phyloP scores from a whole-genome alignment of 768 basidiomycete genomes.

The Boletus rufocinnamomeus region DNA sequence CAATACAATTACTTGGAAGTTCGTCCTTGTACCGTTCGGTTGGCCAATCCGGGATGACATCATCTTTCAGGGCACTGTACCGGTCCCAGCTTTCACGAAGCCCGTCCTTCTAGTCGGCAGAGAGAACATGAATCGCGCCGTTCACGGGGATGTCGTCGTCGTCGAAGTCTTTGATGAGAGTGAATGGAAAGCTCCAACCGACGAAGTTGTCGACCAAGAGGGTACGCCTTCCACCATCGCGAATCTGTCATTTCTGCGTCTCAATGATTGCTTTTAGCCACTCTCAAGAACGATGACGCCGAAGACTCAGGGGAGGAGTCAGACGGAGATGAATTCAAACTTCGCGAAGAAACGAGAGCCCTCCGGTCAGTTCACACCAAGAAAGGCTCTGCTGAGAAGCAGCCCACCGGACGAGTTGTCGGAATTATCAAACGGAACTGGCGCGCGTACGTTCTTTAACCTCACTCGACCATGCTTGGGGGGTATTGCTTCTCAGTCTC shows the following conservation, averaged over 20 bases:
- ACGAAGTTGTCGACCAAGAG: constrained; percentile 95
- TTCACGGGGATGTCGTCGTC: constrained; percentile 90
- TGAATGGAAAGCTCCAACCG: constrained; percentile 90
- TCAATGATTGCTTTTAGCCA: constrained; percentile 47
- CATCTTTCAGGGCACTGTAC: constrained; percentile 70
- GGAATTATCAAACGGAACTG: constrained; percentile 95
- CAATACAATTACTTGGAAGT: constrained; percentile 96
- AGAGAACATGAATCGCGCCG: constrained; percentile 94
- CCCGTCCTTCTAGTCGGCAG: constrained; percentile 84
- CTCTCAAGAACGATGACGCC: constrained; percentile 84
- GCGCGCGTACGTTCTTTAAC: constrained; percentile 67
- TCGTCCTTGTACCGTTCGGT: constrained; percentile 12
- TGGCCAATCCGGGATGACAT: background rate
- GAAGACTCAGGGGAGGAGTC: constrained; percentile 71
- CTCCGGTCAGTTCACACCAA: constrained; percentile 31
- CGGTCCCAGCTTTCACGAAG: constrained; percentile 69
- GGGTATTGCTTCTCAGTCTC: background rate
- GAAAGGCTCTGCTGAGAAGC: constrained; percentile 53
- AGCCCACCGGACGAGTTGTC: constrained; percentile 90
- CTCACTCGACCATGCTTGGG: background rate
- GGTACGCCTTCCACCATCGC: constrained; percentile 43
- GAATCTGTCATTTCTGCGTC: background rate
- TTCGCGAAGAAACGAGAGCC: constrained; percentile 47
- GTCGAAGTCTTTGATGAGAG: constrained; percentile 84
- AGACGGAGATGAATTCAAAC: constrained; percentile 38